These are phyloP conservation scores for Boletus coccyginus DNA, from an alignment of 768 basidiomycete genomes.

Conservation along the genomic window DNA sequence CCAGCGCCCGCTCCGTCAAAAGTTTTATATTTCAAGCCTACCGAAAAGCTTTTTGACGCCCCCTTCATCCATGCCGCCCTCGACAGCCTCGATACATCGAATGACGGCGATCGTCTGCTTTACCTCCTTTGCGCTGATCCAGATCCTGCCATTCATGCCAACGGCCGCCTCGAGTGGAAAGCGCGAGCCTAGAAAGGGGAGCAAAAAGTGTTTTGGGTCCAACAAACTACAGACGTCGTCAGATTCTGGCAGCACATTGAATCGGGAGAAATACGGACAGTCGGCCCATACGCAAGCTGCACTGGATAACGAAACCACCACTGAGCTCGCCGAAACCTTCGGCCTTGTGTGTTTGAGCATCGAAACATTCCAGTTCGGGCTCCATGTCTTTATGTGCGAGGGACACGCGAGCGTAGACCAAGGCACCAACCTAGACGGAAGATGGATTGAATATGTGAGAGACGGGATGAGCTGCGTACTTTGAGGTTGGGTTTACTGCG, in stretches of 20 bases:
- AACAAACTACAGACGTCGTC: conserved; percentile 53
- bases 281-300: conserved; percentile 83
- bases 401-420: conserved; percentile 91
- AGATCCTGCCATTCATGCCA: conserved; percentile 90
- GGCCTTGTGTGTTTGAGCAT: conserved; percentile 87
- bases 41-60: conserved; percentile 52
- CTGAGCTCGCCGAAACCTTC: conserved; percentile 94
- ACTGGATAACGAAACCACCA: conserved; percentile 78
- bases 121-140: conserved; percentile 76
- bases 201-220: conserved; percentile 76
- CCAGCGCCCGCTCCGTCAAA: too few relatives aligned
- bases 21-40: conserved; percentile 39
- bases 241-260: conserved; percentile 1
- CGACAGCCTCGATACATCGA: conserved; percentile 79
- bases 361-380: conserved; percentile 95
- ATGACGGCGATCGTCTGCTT: conserved; percentile 72
- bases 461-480: conserved; percentile 38
- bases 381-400: conserved; percentile 98
- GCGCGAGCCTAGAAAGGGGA: conserved; percentile 73
- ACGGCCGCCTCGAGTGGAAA: conserved; percentile 89
- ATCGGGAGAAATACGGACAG: conserved; percentile 49
- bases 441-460: conserved; percentile 5
- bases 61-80: conserved; percentile 59
- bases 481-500: conserved; percentile 92
- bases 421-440: conserved; percentile 68